Conservation (phyloP, 1,139 yeast species). For the Candida pseudoviswanathii region DNA sequence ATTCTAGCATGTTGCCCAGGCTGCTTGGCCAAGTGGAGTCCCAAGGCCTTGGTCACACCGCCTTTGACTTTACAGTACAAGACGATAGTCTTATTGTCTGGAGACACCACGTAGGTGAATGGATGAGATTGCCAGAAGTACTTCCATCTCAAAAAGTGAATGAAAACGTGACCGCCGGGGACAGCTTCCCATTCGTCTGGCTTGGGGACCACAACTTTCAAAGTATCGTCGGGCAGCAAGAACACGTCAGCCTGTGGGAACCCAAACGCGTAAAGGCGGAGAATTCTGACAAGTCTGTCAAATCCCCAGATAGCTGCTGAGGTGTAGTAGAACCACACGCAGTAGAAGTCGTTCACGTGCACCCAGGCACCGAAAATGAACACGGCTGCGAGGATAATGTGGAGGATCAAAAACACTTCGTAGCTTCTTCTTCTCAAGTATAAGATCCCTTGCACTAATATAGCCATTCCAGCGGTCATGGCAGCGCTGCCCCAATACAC, state of each 20-base stretch:
- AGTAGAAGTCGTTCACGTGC: constrained; percentile 44
- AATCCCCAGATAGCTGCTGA: constrained; percentile 45
- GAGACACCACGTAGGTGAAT: constrained; percentile 24
- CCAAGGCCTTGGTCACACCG: constrained; percentile 39
- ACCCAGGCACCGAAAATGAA: constrained; percentile 45
- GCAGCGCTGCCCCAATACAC: constrained; percentile 36
- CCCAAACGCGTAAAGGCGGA: constrained; percentile 38
- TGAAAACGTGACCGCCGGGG: constrained; percentile 56
- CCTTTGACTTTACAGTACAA: constrained; percentile 37
- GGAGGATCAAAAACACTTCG: constrained; percentile 43
- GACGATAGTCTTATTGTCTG: constrained; percentile 19
- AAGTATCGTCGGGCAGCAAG: constrained; percentile 39
- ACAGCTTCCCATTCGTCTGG: constrained; percentile 42
- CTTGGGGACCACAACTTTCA: constrained; percentile 42
- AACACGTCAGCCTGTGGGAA: constrained; percentile 37
- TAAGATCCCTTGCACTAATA: constrained; percentile 40
- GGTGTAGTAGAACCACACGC: constrained; percentile 39
- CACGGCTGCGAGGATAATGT: constrained; percentile 42
- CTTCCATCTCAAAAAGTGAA: constrained; percentile 41
- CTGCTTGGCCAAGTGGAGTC: constrained; percentile 28
- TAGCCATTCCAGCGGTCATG: constrained; percentile 34
- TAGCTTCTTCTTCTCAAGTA: constrained; percentile 44
- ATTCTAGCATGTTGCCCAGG: constrained; percentile 29
- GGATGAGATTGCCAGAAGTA: constrained; percentile 49
- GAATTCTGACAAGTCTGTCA: constrained; percentile 41